Evolutionary conservation across 495 filamentous ascomycete species (phyloP).

Genomic region (Talaromyces trachyspermus): DNA sequence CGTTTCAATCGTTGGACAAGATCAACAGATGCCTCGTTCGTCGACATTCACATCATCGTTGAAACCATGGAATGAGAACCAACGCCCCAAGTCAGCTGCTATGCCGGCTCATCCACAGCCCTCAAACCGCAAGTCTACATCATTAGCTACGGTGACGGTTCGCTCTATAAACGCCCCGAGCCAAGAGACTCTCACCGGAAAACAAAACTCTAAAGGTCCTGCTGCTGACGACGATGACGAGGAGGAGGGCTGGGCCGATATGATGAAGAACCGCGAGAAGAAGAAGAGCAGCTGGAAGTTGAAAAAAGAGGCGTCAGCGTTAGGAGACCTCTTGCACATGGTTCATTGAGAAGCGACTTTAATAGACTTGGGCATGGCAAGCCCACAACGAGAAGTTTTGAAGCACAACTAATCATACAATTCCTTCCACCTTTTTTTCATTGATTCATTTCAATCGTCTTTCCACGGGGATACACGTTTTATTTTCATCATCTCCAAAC

Average conservation of each 20-base stretch:
- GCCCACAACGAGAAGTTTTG: no score
- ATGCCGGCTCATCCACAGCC: slow-evolving; percentile 14
- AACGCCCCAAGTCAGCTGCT: slow-evolving; percentile 16
- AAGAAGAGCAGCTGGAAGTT: slow-evolving; percentile 67
- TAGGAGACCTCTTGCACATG: slow-evolving; percentile 36
- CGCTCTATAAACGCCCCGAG: slow-evolving; percentile 27
- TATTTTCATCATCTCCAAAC: no score
- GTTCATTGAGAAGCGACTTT: slow-evolving; percentile 40
- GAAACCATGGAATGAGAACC: slow-evolving; percentile 42
- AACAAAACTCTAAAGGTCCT: slow-evolving; percentile 16
- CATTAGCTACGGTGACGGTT: slow-evolving; percentile 29
- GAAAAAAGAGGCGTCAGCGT: slow-evolving; percentile 47
- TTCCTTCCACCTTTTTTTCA: no score
- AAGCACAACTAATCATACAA: no score
- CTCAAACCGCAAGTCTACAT: slow-evolving; percentile 23
- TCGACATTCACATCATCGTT: slow-evolving; percentile 43
- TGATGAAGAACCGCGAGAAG: slow-evolving; percentile 77
- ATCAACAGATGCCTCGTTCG: slow-evolving; percentile 31
- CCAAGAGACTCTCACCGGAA: slow-evolving; percentile 20
- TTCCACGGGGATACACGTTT: no score
- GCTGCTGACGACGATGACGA: slow-evolving; percentile 61
- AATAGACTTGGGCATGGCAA: no score
- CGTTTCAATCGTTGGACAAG: slow-evolving; percentile 50
- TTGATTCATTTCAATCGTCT: no score
- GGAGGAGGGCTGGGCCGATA: slow-evolving; percentile 78